These are phyloP conservation scores for Ceratocystis colombiana DNA, from an alignment of 2,329 filamentous ascomycete genomes.

Conservation along the genomic window DNA sequence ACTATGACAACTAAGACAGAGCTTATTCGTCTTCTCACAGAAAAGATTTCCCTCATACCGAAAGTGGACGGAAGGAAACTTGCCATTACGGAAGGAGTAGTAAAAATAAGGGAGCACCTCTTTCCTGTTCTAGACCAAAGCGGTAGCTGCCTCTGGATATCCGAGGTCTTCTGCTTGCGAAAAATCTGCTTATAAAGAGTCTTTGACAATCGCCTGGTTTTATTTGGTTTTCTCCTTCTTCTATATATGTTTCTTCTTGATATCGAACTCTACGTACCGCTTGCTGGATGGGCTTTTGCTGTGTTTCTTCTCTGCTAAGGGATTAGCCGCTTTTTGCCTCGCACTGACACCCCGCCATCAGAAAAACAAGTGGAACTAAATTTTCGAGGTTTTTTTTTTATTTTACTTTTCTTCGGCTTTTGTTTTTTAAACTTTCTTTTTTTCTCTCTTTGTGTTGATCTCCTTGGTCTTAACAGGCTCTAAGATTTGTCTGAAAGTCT, in stretches of 20 bases:
- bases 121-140: neutral
- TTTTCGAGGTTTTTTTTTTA: constrained; percentile 10
- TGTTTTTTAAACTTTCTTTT: neutral
- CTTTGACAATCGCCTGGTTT: no score
- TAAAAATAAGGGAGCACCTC: neutral
- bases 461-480: constrained; percentile 1
- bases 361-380: constrained; percentile 19
- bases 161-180: neutral
- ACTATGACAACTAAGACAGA: no score
- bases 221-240: neutral
- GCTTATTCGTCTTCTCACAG: no score
- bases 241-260: neutral
- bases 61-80: neutral
- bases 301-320: constrained; percentile 2
- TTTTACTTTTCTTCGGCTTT: neutral
- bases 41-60: constrained; percentile 15
- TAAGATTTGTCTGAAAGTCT: constrained; percentile 1
- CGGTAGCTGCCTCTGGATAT: neutral
- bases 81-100: neutral
- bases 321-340: constrained; percentile 15
- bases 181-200: neutral
- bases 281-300: neutral
- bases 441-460: neutral
- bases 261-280: no score
- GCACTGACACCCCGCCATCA: constrained; percentile 19